These are phyloP conservation scores for Fusarium scirpi DNA, from an alignment of 2,329 filamentous ascomycete species.

Conservation along the genomic window DNA sequence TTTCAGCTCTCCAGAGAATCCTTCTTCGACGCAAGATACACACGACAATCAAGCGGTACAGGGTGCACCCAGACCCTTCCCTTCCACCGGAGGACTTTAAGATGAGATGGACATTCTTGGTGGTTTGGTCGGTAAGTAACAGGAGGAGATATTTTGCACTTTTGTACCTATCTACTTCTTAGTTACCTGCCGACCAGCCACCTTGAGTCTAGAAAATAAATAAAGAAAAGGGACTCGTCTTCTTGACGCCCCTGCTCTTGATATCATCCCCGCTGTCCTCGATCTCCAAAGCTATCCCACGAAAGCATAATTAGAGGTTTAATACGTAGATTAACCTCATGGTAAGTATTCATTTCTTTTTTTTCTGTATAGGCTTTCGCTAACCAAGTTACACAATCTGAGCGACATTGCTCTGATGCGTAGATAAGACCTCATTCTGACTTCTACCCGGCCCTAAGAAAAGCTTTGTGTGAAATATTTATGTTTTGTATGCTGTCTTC, in stretches of 20 bases:
- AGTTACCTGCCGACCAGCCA: neutral
- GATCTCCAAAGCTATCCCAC: rapidly evolving
- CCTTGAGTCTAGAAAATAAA: neutral
- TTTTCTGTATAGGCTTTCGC: neutral
- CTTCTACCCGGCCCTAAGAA: neutral
- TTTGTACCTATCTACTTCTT: neutral
- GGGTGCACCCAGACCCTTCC: neutral
- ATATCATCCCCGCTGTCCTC: neutral
- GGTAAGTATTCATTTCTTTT: neutral
- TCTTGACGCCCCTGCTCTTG: too few relatives aligned
- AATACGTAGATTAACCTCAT: neutral
- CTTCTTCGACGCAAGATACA: too few relatives aligned
- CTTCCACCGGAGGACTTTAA: neutral
- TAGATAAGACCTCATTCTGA: neutral
- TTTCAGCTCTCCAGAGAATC: too few relatives aligned
- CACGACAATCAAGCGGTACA: too few relatives aligned
- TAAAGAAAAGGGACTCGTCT: neutral
- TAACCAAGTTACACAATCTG: neutral
- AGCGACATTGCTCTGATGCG: neutral
- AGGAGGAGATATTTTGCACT: neutral
- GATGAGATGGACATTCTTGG: neutral
- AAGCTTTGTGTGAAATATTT: neutral
- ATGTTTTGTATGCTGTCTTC: neutral
- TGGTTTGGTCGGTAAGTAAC: neutral
- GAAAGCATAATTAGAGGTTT: neutral